phyloP scores from a whole-genome alignment of 1,284 basidiomycete species.

The Rhodofomes roseus region DNA sequence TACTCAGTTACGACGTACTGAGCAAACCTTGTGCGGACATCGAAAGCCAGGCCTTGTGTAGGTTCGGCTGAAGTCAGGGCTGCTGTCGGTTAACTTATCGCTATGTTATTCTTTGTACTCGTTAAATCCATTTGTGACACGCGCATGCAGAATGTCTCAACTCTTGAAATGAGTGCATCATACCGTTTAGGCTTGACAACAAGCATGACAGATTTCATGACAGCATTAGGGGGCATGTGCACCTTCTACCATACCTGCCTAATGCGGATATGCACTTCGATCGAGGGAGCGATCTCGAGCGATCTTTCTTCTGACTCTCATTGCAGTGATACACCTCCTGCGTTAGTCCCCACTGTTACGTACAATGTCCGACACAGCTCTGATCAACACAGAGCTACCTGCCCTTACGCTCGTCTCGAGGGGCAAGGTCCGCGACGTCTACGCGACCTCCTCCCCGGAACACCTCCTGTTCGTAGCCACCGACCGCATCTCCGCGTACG shows the following conservation, averaged over 20 bases:
- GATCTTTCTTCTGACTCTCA: background rate
- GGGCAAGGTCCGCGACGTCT: slow-evolving; percentile 95
- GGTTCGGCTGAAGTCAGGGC: slow-evolving; percentile 15
- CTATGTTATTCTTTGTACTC: background rate
- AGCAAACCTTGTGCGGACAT: slow-evolving; percentile 9
- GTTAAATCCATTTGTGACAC: too few species aligned
- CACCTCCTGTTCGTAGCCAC: slow-evolving; percentile 91
- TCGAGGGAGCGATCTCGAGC: background rate
- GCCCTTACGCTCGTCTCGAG: slow-evolving; percentile 66
- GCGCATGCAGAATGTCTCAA: too few species aligned
- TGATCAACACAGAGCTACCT: slow-evolving; percentile 54
- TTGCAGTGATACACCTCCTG: background rate
- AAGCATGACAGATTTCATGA: too few species aligned
- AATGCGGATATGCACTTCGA: background rate
- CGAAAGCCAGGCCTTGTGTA: slow-evolving; percentile 17
- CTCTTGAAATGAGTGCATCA: too few species aligned
- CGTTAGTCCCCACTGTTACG: background rate
- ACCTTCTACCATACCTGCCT: background rate
- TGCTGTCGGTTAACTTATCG: background rate
- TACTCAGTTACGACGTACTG: slow-evolving; percentile 18
- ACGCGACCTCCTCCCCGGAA: slow-evolving; percentile 63
- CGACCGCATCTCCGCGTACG: slow-evolving; percentile 96
- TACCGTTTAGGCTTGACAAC: too few species aligned
- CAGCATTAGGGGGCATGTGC: too few species aligned
- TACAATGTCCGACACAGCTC: slow-evolving; percentile 24